These are phyloP conservation scores for Neospermospora avenae DNA, from an alignment of 2,329 filamentous ascomycete species.

Conservation along the genomic window DNA sequence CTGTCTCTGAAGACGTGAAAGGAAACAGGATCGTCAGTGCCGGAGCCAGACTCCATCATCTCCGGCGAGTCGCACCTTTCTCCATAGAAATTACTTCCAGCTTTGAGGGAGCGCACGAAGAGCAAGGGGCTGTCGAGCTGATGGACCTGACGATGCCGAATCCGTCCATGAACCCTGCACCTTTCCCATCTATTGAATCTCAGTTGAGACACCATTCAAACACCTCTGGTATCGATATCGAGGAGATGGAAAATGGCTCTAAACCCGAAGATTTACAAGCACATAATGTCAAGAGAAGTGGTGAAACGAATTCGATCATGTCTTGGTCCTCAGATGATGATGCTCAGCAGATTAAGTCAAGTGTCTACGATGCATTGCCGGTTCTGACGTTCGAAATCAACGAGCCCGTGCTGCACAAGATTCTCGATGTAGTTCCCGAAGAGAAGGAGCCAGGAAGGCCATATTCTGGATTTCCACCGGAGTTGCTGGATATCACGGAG, in stretches of 20 bases:
- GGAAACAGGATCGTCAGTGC: constrained; percentile 13
- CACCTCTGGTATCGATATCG: constrained; percentile 3
- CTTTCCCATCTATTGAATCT: neutral
- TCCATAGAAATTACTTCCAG: constrained; percentile 14
- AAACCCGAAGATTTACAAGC: neutral
- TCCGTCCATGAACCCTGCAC: neutral
- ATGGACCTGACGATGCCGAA: neutral
- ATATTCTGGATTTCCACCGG: constrained; percentile 24
- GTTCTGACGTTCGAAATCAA: neutral
- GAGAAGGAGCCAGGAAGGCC: constrained; percentile 1
- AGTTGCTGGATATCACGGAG: constrained; percentile 15
- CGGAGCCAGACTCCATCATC: constrained; percentile 11
- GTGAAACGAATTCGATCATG: constrained; percentile 11
- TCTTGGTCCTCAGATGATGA: constrained; percentile 13
- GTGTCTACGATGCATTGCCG: constrained; percentile 14
- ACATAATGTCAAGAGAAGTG: constrained; percentile 7
- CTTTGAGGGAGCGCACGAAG: constrained; percentile 2
- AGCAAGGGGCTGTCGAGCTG: neutral
- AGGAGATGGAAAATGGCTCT: constrained; percentile 4
- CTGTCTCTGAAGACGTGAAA: neutral
- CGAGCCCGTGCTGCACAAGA: neutral
- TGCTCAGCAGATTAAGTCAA: neutral
- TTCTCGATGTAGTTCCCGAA: neutral
- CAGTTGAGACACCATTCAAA: neutral
- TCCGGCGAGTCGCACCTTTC: constrained; percentile 19